A percentile compares a stretch with the other conserved stretches of the same genome.
phyloP scores from a whole-genome alignment of 1,139 yeast genomes.

The Yarrowia galli region DNA sequence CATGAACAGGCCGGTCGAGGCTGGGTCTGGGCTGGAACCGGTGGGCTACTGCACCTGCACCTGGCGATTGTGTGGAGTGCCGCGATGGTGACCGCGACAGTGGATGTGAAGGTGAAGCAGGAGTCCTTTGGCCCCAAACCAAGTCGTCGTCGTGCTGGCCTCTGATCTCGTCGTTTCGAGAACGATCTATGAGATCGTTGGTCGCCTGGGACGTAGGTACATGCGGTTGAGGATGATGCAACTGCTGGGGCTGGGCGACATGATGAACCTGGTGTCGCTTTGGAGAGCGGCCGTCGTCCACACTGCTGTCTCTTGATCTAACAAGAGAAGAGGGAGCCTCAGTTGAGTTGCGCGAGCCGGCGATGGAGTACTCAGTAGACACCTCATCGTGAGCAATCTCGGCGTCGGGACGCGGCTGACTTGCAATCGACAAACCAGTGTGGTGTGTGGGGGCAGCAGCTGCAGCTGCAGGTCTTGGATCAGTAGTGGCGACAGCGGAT shows the following conservation, averaged over 20 bases:
- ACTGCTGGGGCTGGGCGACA: neutral
- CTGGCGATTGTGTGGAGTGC: conserved; percentile 5
- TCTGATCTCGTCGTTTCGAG: neutral
- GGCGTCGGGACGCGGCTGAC: neutral
- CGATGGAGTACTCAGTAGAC: conserved; percentile 23
- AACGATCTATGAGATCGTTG: neutral
- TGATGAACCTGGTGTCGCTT: conserved; percentile 7
- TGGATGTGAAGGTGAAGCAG: neutral
- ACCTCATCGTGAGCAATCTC: neutral
- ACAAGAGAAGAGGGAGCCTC: neutral
- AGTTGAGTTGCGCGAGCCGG: conserved; percentile 14
- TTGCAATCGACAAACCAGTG: conserved; percentile 19
- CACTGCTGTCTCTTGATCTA: conserved; percentile 8
- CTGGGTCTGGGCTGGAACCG: conserved; percentile 14
- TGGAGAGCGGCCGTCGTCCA: conserved; percentile 19
- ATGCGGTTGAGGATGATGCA: neutral
- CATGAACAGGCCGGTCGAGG: too few relatives aligned
- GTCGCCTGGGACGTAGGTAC: neutral
- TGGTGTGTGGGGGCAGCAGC: neutral
- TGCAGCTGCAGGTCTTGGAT: neutral
- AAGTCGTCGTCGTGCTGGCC: neutral
- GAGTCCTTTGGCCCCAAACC: conserved; percentile 12
- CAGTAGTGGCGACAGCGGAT: neutral
- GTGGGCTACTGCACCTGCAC: neutral
- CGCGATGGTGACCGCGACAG: neutral